phyloP scores from a whole-genome alignment of 352 stramenopile genomes.

The Phytophthora colocasiae region DNA sequence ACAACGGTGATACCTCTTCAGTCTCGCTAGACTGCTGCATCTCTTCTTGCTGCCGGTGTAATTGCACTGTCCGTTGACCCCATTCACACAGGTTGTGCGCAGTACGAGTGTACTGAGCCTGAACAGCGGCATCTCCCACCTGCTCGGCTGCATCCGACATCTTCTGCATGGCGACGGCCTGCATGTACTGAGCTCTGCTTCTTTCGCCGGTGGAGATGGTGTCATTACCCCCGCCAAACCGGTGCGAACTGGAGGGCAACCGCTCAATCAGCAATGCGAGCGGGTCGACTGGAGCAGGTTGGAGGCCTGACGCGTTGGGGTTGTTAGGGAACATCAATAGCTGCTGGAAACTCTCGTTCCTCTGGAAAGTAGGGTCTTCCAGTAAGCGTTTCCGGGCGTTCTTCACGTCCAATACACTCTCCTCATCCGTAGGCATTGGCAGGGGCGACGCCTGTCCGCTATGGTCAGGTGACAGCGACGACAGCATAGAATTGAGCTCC shows the following conservation, averaged over 20 bases:
- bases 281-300: constrained; percentile 19
- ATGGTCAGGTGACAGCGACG: constrained; percentile 23
- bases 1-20: constrained; percentile 19
- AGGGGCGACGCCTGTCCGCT: constrained; percentile 2
- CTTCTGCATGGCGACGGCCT: constrained; percentile 34
- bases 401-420: constrained; percentile 28
- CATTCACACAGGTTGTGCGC: constrained; percentile 42
- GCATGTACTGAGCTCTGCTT: constrained; percentile 31
- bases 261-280: constrained; percentile 38
- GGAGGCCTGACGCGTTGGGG: constrained; percentile 1
- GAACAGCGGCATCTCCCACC: constrained; percentile 35
- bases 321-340: constrained; percentile 43
- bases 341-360: constrained; percentile 31
- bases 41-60: constrained; percentile 21
- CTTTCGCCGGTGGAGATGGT: constrained; percentile 9
- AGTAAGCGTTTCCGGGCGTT: constrained; percentile 37
- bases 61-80: constrained; percentile 36
- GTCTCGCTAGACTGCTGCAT: not conserved
- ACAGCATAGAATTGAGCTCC: constrained; percentile 37
- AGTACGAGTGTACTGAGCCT: constrained; percentile 38
- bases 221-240: constrained; percentile 6
- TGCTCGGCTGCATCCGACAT: constrained; percentile 27
- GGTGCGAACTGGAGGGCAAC: constrained; percentile 24
- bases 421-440: constrained; percentile 19
- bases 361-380: constrained; percentile 40